Conservation (phyloP, 164 flowering plant species). For the Houttuynia cordata region DNA sequence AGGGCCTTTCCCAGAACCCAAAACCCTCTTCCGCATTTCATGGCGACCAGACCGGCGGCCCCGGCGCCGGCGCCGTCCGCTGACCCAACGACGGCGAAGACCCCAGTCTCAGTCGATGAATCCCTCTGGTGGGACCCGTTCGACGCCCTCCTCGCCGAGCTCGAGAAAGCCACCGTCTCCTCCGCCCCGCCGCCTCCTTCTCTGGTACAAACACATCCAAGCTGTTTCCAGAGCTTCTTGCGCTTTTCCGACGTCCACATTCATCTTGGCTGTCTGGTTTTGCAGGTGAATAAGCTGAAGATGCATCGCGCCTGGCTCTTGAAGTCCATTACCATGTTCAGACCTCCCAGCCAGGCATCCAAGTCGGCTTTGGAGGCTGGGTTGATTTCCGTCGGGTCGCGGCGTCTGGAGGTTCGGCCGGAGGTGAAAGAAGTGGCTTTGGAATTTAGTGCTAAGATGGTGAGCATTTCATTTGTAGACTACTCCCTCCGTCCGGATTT, state of each 20-base stretch:
- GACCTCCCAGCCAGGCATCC: conserved; percentile 53
- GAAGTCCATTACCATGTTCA: conserved; percentile 46
- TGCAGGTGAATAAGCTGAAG: conserved; percentile 53
- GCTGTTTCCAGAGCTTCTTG: not conserved
- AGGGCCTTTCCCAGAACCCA: not conserved
- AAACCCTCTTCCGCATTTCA: not conserved
- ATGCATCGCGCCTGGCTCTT: conserved; percentile 63
- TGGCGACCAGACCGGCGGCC: not conserved
- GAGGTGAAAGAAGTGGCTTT: conserved; percentile 61
- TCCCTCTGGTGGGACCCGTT: conserved; percentile 93
- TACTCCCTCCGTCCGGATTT: too few species aligned
- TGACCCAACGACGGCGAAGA: conserved; percentile 6
- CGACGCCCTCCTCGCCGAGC: conserved; percentile 47
- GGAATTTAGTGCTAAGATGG: conserved; percentile 48
- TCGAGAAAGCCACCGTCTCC: conserved; percentile 46
- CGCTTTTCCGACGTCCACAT: not conserved
- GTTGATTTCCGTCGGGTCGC: conserved; percentile 41
- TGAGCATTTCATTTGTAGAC: conserved; percentile 8
- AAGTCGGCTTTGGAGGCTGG: conserved; percentile 52
- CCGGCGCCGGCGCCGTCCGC: not conserved
- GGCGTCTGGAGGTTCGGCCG: conserved; percentile 30
- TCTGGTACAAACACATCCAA: conserved; percentile 26
- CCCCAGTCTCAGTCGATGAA: conserved; percentile 32
- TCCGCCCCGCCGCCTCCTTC: conserved; percentile 27
- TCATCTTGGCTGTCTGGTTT: not conserved